Base-by-base conservation (phyloP, 2,329 filamentous ascomycete species). In the Fusarium sp. region DNA sequence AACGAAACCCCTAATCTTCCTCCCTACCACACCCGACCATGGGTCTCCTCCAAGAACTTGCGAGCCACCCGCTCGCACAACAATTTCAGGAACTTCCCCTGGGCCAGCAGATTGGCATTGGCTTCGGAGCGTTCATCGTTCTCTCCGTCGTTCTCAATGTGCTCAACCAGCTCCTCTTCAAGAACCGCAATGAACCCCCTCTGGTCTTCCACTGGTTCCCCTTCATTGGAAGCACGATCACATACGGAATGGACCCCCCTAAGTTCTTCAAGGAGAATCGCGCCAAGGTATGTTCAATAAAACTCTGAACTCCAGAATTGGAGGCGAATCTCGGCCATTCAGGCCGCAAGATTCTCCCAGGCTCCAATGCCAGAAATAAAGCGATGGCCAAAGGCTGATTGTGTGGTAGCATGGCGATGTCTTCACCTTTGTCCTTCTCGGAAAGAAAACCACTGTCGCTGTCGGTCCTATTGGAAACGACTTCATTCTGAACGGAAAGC, bases 161-260 rank as follows among this genome's bases (percentile, higher is more conserved):
- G 72, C 78, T 93, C 74, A 86, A 86, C 70, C 95, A 98, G 83
- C 75, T 97, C 61, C 84, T 98, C 69, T 90, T 94, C 84, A 93
- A 89, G 83, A 95, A 94, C 76, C 89, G 92, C 55, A 92, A 94
- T 80, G 92, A 94, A 80, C 93, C 93, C 33, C 93, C 93, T 2
- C 75, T 95, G 63, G 92, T 95, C 69, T 95, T 95, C 81, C 92
- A 94, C 81, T 93, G 89, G 88, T 87, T 95, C 77, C 93, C 93
- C 64, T 83, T 97, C 74, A 87, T 99, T 77, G 95, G 95, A 71
- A 98, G 92, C 85, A 98, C 96, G 66, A 86, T 98, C 76, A 93
- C 90, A 46, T 99, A 98, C 83, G 95, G 95, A 81, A 98, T 98
- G 83, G 94, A 98, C 78, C 95, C 95, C 18, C 95, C 93, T 78